Base-by-base conservation (phyloP, 352 stramenopile genomes). In the Pythium utonaiense region DNA sequence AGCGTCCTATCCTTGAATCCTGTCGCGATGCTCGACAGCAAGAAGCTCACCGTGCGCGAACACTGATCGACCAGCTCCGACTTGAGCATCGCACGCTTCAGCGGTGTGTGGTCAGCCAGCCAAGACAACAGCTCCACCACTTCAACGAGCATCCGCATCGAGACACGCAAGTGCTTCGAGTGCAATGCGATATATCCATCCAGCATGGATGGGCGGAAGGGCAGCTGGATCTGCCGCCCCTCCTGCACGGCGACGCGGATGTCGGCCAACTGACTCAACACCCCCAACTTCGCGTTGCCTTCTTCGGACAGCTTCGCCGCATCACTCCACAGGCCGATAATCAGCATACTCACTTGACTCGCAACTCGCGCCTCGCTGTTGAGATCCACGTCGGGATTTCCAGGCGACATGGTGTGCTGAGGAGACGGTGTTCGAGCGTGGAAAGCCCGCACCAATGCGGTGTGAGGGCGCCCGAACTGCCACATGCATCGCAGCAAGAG, bases 221-320 rank as follows among this genome's bases (percentile, higher is more conserved):
- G 65, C 22, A 72, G 28, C 16, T 64, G 52, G 44, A 72, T 61
- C 22, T 56, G 54, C 0, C 54, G 53, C 1, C 65, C 65, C 21
- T 67, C 65, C 10, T 55, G 56, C 10, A 73, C 24, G 9, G 61
- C 60, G 30, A 80, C 70, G 28, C 86, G 76, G 12, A 92, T 67
- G 45, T 92, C 80, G 34, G 73, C 62, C 28, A 92, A 71, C 48
- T 89, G 83, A 12, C 70, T 68, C 44, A 92, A 70, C 8, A 80
- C 78, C 36, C 62, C 69, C 17, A 86, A 83, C 52, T 90, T 92
- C 49, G 53, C 75, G 19, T 74, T 76, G 38, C 71, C 69, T 64
- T 92, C 80, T 40, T 92, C 83, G 14, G 90, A 72, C 9, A 92
- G 52, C 55, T 86, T 87, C 21, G 77, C 73, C 9, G 87, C 77